Evolutionary conservation across 371 early-diverging fungal genomes (phyloP), one percentile per base, ranked within the genome.

Genomic region (Apophysomyces trapeziformis): DNA sequence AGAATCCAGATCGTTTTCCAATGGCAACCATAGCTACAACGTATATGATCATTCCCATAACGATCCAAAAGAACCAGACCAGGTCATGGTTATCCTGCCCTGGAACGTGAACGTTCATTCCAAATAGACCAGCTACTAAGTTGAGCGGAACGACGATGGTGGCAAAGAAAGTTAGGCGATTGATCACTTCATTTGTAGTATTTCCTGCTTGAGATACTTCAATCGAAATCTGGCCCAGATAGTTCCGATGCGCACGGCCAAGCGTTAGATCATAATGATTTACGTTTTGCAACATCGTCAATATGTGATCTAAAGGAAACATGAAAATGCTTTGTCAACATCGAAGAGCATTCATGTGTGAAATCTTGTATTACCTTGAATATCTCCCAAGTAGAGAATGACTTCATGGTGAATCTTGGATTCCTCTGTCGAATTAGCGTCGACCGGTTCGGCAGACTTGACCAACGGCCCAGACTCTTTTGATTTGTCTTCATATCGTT

Each of bases 151-250:
- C 86, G 37, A 98, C 78, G 36, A 99, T 90, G 11, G 92, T 89
- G 0, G 96, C 98, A 54, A 98, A 74, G 16, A 93, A 94, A 1
- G 98, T 96, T 71, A 99, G 85, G 54, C 92, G 86, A 68, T 95
- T 92, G 21, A 97, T 92, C 1, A 95, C 94, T 64, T 95, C 94
- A 68, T 96, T 95, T 18, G 96, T 96, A 11, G 89, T 79, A 77
- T 96, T 96, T 57, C 94, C 94, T 5, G 97, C 89, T 66, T 94
- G 93, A 2, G 98, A 98, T 68, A 98, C 85, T 73, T 98, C 98
- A 38, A 99, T 96, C 8, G 92, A 90, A 43, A 99, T 97, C 70
- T 96, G 96, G 3, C 97, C 99, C n/a, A 99, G 78, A 65, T 99
- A 99, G 70, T 97, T 98, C 44, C 93, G 85, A 69, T 99, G 98